These are phyloP conservation scores for Exophiala oligosperma DNA, from an alignment of 2,329 filamentous ascomycete species.

Conservation along the genomic window DNA sequence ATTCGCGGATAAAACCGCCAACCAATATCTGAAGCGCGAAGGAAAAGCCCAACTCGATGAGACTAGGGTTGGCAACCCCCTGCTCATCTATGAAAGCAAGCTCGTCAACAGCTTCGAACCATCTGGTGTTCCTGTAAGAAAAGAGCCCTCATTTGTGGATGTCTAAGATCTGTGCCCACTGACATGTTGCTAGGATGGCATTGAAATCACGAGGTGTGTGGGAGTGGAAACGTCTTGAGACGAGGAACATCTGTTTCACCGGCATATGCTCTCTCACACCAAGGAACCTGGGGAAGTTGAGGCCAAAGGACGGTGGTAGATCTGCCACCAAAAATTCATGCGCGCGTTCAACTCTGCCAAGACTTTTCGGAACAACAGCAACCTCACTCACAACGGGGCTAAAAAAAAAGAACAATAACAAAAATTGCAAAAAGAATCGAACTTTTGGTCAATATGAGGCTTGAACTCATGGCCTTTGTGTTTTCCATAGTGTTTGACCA, in stretches of 20 bases:
- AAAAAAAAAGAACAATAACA: neutral
- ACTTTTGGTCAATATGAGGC: slow-evolving; percentile 3
- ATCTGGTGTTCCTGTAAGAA: slow-evolving; percentile 57
- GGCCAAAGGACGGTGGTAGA: too few relatives aligned
- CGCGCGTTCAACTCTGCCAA: too few relatives aligned
- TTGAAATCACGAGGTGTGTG: slow-evolving; percentile 65
- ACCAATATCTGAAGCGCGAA: slow-evolving; percentile 30
- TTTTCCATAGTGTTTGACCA: neutral
- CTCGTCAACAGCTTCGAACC: slow-evolving; percentile 67
- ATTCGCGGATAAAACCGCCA: slow-evolving; percentile 28
- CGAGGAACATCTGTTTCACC: too few relatives aligned
- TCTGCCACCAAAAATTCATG: too few relatives aligned
- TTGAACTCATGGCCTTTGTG: slow-evolving; percentile 7
- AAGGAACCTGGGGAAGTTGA: too few relatives aligned
- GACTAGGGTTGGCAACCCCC: slow-evolving; percentile 32
- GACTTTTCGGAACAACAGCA: neutral
- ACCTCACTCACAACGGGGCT: too few relatives aligned
- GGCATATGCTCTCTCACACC: too few relatives aligned
- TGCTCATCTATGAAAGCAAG: slow-evolving; percentile 62
- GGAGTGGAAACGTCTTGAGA: slow-evolving; percentile 30
- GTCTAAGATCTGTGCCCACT: slow-evolving; percentile 17
- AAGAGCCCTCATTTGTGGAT: neutral
- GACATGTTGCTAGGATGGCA: slow-evolving; percentile 56
- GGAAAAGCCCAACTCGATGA: slow-evolving; percentile 31
- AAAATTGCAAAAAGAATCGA: neutral